Evolutionary conservation across 2,329 filamentous ascomycete species (phyloP), one percentile per base, ranked within the genome.

Genomic region (Cryphonectria japonica): DNA sequence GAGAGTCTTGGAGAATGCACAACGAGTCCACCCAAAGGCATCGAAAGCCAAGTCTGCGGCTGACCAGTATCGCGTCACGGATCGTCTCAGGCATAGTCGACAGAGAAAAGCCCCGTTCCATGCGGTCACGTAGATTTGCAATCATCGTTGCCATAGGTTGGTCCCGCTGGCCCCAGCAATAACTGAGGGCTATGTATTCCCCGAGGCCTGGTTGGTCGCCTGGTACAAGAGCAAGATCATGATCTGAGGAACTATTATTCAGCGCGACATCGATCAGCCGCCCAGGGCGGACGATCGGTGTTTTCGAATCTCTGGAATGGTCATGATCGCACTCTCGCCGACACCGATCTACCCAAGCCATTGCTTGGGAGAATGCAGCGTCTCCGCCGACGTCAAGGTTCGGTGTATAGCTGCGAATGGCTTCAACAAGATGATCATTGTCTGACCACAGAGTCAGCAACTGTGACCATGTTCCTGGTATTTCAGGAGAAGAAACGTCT

Each of bases 1-100:
- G 19, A 13, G 65, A 69, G 37, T 72, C 54, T 46, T 72, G 71
- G 8, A 71, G 26, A 26, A 71, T 72, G n/a, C 66, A 66, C 14
- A 71, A 8, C 1, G 71, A 72, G n/a, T 71, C 59, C 16, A 68
- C 62, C 71, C 71, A 69, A 22, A 67, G 34, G 14, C 29, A 67
- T 19, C 54, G 14, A 14, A 59, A 59, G 29, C 54, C 54, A 59
- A 59, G 54, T 16, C 26, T 59, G 29, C 29, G 54, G 6, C 29
- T 34, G 29, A 34, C 54, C 29, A 32, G 13, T 16, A 59, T 34
- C 34, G 54, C 29, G 26, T 59, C 54, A 8, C 54, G 54, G 54
- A 59, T 59, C 3, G 54, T 59, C 14, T 59, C 29, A 6, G 54
- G 54, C 54, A 59, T 59, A 7, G 14, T 8, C 4, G 54, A 59